A percentile compares a stretch with the other conserved stretches of the same genome.
phyloP scores from a whole-genome alignment of 2,329 filamentous ascomycete species.

The Arachnomyces sp. region DNA sequence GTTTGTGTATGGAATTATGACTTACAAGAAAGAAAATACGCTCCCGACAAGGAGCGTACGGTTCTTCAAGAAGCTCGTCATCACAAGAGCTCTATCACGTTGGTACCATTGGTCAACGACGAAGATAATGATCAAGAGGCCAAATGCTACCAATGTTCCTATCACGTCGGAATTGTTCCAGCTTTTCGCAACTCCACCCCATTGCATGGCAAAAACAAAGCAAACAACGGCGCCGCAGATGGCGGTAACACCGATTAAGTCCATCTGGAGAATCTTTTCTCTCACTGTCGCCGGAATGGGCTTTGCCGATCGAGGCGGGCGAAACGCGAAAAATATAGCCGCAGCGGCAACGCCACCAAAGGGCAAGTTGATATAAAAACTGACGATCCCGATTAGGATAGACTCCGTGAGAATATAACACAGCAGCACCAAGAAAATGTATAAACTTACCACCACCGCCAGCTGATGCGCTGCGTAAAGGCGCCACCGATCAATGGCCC shows the following conservation, averaged over 20 bases:
- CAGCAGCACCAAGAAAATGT: too few relatives aligned
- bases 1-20: too few relatives aligned
- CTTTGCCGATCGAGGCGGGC: conserved; percentile 14
- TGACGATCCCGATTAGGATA: too few relatives aligned
- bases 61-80: conserved; percentile 29
- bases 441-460: conserved; percentile 43
- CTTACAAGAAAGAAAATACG: conserved; percentile 31
- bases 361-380: conserved; percentile 27
- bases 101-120: conserved; percentile 27
- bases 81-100: conserved; percentile 35
- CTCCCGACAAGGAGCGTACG: conserved; percentile 28
- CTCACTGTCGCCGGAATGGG: conserved; percentile 8
- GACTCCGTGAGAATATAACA: too few relatives aligned
- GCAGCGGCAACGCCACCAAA: conserved; percentile 15
- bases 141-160: conserved; percentile 38
- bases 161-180: conserved; percentile 37
- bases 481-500: conserved; percentile 28
- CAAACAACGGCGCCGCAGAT: conserved; percentile 32
- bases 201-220: conserved; percentile 41
- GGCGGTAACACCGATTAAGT: conserved; percentile 35
- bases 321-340: conserved; percentile 14
- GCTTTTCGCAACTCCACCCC: conserved; percentile 30
- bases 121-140: conserved; percentile 29
- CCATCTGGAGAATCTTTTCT: conserved; percentile 38
- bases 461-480: conserved; percentile 25